phyloP scores from a whole-genome alignment of 2,329 filamentous ascomycete species.

The Beauveria asiatica region DNA sequence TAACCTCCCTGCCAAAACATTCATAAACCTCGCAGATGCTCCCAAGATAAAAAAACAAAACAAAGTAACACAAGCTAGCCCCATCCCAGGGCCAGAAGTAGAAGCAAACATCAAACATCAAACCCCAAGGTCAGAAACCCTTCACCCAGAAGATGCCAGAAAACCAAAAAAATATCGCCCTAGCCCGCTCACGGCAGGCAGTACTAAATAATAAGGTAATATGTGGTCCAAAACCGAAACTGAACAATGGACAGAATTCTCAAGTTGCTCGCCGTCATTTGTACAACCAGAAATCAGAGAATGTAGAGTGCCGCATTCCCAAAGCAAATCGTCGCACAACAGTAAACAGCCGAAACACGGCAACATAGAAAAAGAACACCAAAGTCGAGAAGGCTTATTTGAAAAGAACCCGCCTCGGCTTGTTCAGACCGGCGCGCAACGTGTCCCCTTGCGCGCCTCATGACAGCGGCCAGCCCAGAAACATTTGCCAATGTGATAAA shows the following conservation, averaged over 20 bases:
- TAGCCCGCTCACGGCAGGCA: slow-evolving; percentile 6
- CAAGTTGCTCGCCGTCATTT: slow-evolving; percentile 11
- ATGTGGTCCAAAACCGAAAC: slow-evolving; percentile 8
- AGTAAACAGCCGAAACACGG: slow-evolving; percentile 12
- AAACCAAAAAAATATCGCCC: slow-evolving; percentile 9
- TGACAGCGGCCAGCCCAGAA: slow-evolving; percentile 22
- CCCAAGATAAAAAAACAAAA: slow-evolving; percentile 18
- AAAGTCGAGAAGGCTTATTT: slow-evolving; percentile 28
- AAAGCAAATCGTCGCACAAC: slow-evolving; percentile 21
- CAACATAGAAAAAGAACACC: slow-evolving; percentile 13
- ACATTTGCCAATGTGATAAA: slow-evolving; percentile 27
- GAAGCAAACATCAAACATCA: slow-evolving; percentile 6
- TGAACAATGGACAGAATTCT: slow-evolving; percentile 8
- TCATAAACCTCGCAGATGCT: slow-evolving; percentile 20
- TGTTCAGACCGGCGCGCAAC: slow-evolving; percentile 17
- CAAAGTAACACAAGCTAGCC: slow-evolving; percentile 18
- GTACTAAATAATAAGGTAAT: slow-evolving; percentile 12
- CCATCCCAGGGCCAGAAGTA: not conserved
- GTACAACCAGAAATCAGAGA: slow-evolving; percentile 16
- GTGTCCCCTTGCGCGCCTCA: slow-evolving; percentile 27
- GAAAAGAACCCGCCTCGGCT: not conserved
- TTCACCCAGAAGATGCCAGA: slow-evolving; percentile 5
- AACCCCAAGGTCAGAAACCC: slow-evolving; percentile 5
- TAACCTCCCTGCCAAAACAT: slow-evolving; percentile 9
- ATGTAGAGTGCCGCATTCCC: slow-evolving; percentile 20